phyloP scores from a whole-genome alignment of 139 green algal species.

The Trebouxia sp. region DNA sequence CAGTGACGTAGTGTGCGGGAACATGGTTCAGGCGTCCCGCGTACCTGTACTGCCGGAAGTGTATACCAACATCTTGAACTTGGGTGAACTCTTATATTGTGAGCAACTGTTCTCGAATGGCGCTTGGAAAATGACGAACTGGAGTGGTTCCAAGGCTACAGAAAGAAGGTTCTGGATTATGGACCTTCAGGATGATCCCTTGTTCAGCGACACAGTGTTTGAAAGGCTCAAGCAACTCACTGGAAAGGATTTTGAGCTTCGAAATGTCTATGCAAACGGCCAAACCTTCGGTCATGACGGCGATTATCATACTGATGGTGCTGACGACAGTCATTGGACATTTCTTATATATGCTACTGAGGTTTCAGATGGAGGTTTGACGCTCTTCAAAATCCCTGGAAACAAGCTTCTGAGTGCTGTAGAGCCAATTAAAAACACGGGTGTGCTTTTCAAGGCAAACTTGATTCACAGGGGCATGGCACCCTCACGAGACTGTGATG shows the following conservation, averaged over 20 bases:
- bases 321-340: not conserved
- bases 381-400: not conserved
- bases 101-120: not conserved
- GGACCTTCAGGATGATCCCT: not conserved
- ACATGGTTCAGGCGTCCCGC: not conserved
- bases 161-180: conserved; percentile 5
- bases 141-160: not conserved
- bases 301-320: not conserved
- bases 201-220: conserved; percentile 2
- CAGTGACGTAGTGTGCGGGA: no score
- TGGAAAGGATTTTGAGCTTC: not conserved
- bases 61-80: conserved; percentile 12
- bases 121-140: conserved; percentile 24
- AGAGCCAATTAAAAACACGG: conserved; percentile 16
- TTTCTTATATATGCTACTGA: conserved; percentile 24
- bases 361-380: not conserved
- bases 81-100: not conserved
- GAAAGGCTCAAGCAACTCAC: not conserved
- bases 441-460: conserved; percentile 6
- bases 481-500: not conserved
- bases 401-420: not conserved
- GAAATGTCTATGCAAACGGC: conserved; percentile 12
- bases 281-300: conserved; percentile 9
- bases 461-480: not conserved
- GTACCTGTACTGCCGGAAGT: not conserved